Conservation (phyloP, 2,329 filamentous ascomycete genomes). For the Cladobotryum protrusum region DNA sequence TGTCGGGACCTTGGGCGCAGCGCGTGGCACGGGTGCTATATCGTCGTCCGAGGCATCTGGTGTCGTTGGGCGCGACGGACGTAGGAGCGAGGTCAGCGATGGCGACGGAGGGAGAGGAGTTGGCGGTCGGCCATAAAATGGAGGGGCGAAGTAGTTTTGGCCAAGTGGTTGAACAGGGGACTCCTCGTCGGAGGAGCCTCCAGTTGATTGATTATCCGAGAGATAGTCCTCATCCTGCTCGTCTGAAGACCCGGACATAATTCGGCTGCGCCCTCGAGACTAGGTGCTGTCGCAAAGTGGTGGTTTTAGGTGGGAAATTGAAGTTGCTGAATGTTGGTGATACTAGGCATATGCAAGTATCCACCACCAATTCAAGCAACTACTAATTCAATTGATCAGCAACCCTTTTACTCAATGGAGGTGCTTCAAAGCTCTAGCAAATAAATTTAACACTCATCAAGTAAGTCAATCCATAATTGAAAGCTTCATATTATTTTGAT, state of each 20-base stretch:
- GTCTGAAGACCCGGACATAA: slow-evolving; percentile 29
- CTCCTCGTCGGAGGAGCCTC: slow-evolving; percentile 27
- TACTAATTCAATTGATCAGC: too few relatives aligned
- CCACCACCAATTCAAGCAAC: background rate
- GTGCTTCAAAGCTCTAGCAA: too few relatives aligned
- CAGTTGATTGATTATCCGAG: slow-evolving; percentile 26
- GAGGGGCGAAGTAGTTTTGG: slow-evolving; percentile 62
- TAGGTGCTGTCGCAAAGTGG: background rate
- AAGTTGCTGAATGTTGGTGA: background rate
- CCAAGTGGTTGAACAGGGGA: slow-evolving; percentile 40
- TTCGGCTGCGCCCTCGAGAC: background rate
- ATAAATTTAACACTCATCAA: background rate
- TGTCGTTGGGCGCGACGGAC: slow-evolving; percentile 85
- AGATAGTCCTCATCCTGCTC: slow-evolving; percentile 31
- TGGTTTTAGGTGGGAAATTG: background rate
- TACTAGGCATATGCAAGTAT: background rate
- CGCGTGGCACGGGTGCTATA: slow-evolving; percentile 77
- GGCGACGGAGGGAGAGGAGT: slow-evolving; percentile 90
- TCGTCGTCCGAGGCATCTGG: slow-evolving; percentile 90
- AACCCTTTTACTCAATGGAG: too few relatives aligned
- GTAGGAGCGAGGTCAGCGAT: slow-evolving; percentile 83
- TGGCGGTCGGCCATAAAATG: slow-evolving; percentile 96
- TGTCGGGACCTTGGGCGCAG: slow-evolving; percentile 90
- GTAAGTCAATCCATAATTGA: too few relatives aligned
- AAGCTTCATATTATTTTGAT: too few relatives aligned